Percentiles rank a stretch among this genome's conserved stretches.
phyloP scores from a whole-genome alignment of 768 basidiomycete species.

The Tephrocybe sp. region DNA sequence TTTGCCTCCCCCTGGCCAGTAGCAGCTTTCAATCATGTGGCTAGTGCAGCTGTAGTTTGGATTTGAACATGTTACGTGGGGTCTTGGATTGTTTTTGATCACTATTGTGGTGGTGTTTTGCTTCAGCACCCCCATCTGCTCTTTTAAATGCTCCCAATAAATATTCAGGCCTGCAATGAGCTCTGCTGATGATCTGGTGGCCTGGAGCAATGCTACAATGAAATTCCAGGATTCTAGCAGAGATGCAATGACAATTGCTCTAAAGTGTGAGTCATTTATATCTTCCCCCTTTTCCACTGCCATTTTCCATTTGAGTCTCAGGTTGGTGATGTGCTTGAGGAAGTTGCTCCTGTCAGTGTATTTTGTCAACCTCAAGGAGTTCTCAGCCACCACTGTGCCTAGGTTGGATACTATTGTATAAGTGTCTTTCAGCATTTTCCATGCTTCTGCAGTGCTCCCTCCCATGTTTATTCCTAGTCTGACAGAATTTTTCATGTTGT shows the following conservation, averaged over 20 bases:
- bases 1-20: conserved; percentile 7
- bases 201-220: conserved; percentile 16
- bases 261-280: conserved; percentile 16
- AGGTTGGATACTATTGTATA: conserved; percentile 14
- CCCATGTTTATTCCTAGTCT: conserved; percentile 20
- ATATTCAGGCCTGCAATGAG: conserved; percentile 7
- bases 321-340: conserved; percentile 14
- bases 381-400: conserved; percentile 11
- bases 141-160: conserved; percentile 8
- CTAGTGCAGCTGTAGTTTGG: not conserved
- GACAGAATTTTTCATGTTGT: conserved; percentile 24
- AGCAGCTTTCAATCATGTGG: conserved; percentile 5
- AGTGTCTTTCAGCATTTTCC: conserved; percentile 13
- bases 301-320: conserved; percentile 12
- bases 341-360: conserved; percentile 15
- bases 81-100: not conserved
- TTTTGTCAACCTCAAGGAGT: conserved; percentile 6
- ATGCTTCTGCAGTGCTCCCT: conserved; percentile 19
- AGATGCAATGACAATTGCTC: conserved; percentile 20
- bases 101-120: no score
- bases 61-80: not conserved
- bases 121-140: not conserved
- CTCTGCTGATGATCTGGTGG: conserved; percentile 6
- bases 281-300: conserved; percentile 16
- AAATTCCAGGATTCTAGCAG: conserved; percentile 22